Base-by-base conservation (phyloP, 768 basidiomycete genomes). In the Lactifluus subvellereus region DNA sequence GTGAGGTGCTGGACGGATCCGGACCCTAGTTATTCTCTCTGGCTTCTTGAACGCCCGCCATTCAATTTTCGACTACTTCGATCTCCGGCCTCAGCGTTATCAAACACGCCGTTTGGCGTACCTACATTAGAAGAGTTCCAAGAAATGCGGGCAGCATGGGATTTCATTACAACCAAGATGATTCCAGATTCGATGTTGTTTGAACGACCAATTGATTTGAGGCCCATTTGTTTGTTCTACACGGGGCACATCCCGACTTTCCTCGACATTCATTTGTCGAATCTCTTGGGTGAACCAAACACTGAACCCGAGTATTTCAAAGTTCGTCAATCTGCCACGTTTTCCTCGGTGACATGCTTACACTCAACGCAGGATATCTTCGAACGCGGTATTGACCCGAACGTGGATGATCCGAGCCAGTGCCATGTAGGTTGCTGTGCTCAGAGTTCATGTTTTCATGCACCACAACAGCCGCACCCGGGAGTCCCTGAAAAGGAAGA, bases 151-250 rank as follows among this genome's bases (percentile, higher is more conserved):
- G 81, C 84, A 1, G 81, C 83, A 3, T 99, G 95, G 96, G 94
- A 98, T 72, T 84, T 80, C 51, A 77, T 95, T 54, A 91, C 90
- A 13, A 77, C 84, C 61, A 80, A 80, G 53, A 97, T 98, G 94
- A 93, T 98, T 59, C 88, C 94, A 0, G 77, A 81, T 20, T 82
- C 85, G 32, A 90, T 98, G 88, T 78, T 96, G 32, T 87, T 86
- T 72, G 79, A 90, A 71, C 95, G 91, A 72, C 96, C 96, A 3
- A 98, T 98, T 64, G 87, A 97, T 70, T 77, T 98, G 51, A 82
- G 97, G 37, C 95, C 98, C 73, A 94, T 96, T 60, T 96, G 94
- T 70, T 80, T 98, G n/a, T 99, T 99, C 76, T 98, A 98, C 74
- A 71, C 92, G 13, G 96, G 96, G 0, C 97, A 98, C 72, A 93